A percentile compares a stretch with the other conserved stretches of the same genome.
Evolutionary conservation across 306 rosid genomes (phyloP).

Genomic region (Prunus fruticosa): DNA sequence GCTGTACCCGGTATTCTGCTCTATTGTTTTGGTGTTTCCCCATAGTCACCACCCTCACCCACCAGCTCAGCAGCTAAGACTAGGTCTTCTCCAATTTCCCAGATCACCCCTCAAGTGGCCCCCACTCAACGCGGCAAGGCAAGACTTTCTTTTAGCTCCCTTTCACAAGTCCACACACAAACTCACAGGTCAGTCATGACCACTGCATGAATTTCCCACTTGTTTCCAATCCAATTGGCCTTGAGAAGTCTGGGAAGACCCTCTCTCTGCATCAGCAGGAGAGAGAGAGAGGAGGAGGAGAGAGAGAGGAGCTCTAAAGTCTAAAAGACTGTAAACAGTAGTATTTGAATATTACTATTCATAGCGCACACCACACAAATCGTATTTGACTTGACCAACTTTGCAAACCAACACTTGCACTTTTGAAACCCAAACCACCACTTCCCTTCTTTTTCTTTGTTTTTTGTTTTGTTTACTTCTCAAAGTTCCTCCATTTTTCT

Average conservation of each 20-base stretch:
- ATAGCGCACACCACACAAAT: background rate
- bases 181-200: slow-evolving; percentile 11
- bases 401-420: background rate
- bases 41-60: background rate
- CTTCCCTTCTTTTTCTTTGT: background rate
- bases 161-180: background rate
- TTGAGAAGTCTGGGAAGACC: background rate
- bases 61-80: background rate
- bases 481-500: background rate
- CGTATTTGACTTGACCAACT: slow-evolving; percentile 34
- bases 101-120: background rate
- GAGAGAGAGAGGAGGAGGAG: too few species aligned
- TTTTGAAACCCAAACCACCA: background rate
- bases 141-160: too few species aligned
- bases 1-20: background rate
- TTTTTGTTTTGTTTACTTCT: background rate
- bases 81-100: background rate
- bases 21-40: background rate
- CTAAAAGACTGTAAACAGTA: background rate
- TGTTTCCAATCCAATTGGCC: slow-evolving; percentile 20
- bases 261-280: background rate
- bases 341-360: background rate
- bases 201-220: slow-evolving; percentile 28
- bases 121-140: background rate
- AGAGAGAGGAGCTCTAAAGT: too few species aligned